Evolutionary conservation across 2,329 filamentous ascomycete species (phyloP), one percentile per base, ranked within the genome.

Genomic region (Intubia oerlemansii): DNA sequence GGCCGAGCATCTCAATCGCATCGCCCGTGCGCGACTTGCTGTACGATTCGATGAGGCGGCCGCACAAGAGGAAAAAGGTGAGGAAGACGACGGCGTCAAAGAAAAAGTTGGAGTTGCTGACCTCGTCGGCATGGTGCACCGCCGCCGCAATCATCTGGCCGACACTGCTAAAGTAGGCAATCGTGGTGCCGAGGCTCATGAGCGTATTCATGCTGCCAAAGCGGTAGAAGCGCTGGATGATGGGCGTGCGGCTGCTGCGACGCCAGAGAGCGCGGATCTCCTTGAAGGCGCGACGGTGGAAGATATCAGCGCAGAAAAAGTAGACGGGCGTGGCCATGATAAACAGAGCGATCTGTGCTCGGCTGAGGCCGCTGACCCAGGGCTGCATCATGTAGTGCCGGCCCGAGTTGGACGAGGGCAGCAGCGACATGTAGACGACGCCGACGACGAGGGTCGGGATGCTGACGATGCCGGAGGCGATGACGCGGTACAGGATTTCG

Each of bases 131-230:
- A 9, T 52, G 42, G 12, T 49, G 42, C 4, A 56, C 56, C 4
- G 71, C 65, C 2, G 59, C 53, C 6, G 69, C 65, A 29, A 80
- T 72, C 44, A 93, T 61, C 37, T 90, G 71, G 11, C 69, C 74
- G 15, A 91, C 53, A 0, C 81, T 91, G 1, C 80, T 73, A 36
- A 90, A 56, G 46, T 91, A 92, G 2, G 84, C 84, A 34, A 93
- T 80, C 3, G 69, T 75, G 0, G 84, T 91, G 5, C 82, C 84
- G 3, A 91, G 60, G 7, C 77, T 88, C 50, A 93, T 84, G 34
- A 93, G 62, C 54, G 90, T 75, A 44, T 91, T 91, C 84, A 93
- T 93, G 53, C 82, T 92, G 7, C 84, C 84, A 42, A 93, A 93
- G n/a, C 77, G 71, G 47, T 82, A 81, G 43, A 93, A 84, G 10